Evolutionary conservation across 768 basidiomycete species (phyloP), one percentile per base, ranked within the genome.

Genomic region (Leucosporidium yakuticum): DNA sequence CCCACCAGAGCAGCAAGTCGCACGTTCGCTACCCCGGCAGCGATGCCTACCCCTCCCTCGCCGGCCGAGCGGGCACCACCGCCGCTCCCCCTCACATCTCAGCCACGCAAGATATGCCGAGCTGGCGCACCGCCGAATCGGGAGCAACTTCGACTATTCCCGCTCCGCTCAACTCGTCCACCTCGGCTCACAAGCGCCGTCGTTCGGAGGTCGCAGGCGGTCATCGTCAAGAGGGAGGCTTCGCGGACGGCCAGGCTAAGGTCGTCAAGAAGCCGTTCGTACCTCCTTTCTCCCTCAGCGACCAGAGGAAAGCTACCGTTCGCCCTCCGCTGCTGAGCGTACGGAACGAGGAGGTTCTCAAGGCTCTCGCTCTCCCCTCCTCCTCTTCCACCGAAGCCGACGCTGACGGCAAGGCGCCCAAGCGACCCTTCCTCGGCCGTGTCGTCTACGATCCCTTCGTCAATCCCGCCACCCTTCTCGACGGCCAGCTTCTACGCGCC

Each of bases 391-490:
- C 39, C 8, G 39, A 44, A 8, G 39, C 39, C 34, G 34, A 36
- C 34, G 34, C 34, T 15, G 39, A 44, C 14, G 39, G 8, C 39
- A 44, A 44, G 39, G 39, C 39, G 8, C 39, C 39, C 12, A 51
- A 25, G 29, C 19, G 68, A 25, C 47, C 55, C n/a, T 73, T 64
- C 69, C 58, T 69, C 20, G 75, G 75, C 2, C 36, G 69, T 4
- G 62, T 70, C 36, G 34, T 67, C n/a, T 76, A 74, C 56, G 71
- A 74, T 48, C 70, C 74, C 21, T 68, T 64, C 55, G 29, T 58
- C 4, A 59, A 71, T 27, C 69, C 75, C 2, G 71, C 75, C 1
- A 20, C 57, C 57, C 36, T 74, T 20, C 62, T 76, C n/a, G 71
- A 74, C 47, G 75, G 71, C 2, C 67, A 69, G 0, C 15, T 68